Evolutionary conservation across 2,329 filamentous ascomycete species (phyloP), one percentile per base, ranked within the genome.

Genomic region (Onygenales sp.): DNA sequence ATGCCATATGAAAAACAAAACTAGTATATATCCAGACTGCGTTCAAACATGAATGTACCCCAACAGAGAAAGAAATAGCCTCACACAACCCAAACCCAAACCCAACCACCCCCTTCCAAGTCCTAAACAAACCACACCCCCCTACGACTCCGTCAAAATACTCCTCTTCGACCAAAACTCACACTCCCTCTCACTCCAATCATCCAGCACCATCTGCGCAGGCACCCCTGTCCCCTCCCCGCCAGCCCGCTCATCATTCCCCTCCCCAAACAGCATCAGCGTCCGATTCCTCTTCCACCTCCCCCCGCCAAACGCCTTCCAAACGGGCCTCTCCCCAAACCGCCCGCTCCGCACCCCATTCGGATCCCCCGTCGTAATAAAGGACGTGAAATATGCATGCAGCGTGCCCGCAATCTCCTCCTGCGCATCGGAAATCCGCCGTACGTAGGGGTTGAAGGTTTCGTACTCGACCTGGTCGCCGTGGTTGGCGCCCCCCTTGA

Each of bases 401-500:
- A 76, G 52, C 0, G 64, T 69, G 2, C 68, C 69, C 0, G 75
- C 66, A 0, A 79, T 54, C 48, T 73, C 67, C 13, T 69, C 67
- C 56, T 78, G 76, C 0, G 67, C 62, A 4, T 59, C 38, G 1
- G 74, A 77, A 2, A 71, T 56, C 0, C 53, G 59, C 0, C 66
- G 58, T 0, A 74, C 67, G 0, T 54, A 63, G 1, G 64, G 64
- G 32, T 72, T 71, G 14, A 66, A 73, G 1, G 67, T 69, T 60
- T 79, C 77, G 52, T 78, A 78, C 9, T 63, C 60, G 67, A 75
- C 71, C 36, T 78, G 77, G 52, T 78, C 75, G 0, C 61, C 76
- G 54, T 79, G 77, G 13, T 70, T 72, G 0, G 77, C 76, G 0
- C 77, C 73, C 7, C 70, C 69, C 10, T 72, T 57, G 1, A 76